Conservation (phyloP, 2,329 filamentous ascomycete species). For the Parastagonospora nodorum region DNA sequence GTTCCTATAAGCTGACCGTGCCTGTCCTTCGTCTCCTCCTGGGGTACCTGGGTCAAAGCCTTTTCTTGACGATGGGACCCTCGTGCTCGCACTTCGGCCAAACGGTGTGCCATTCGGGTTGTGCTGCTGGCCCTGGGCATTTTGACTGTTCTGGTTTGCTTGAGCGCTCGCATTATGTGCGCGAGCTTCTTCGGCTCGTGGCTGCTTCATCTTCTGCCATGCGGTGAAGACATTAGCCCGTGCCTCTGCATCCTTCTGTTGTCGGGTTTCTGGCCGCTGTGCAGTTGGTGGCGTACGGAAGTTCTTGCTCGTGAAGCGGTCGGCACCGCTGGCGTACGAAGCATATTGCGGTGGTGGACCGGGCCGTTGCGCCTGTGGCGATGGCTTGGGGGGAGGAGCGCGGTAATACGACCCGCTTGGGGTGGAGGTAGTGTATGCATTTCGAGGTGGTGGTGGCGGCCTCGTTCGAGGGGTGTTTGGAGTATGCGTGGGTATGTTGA, state of each 20-base stretch:
- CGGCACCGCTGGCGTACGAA: constrained; percentile 47
- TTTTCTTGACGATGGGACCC: constrained; percentile 57
- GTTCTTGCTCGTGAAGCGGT: constrained; percentile 50
- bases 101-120: constrained; percentile 47
- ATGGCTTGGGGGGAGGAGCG: constrained; percentile 33
- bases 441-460: constrained; percentile 51
- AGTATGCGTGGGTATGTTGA: constrained; percentile 42
- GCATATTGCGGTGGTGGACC: constrained; percentile 34
- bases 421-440: constrained; percentile 48
- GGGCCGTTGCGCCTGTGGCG: constrained; percentile 28
- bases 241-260: constrained; percentile 44
- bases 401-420: constrained; percentile 41
- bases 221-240: constrained; percentile 53
- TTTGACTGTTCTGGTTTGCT: constrained; percentile 6
- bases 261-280: constrained; percentile 34
- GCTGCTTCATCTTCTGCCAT: constrained; percentile 56
- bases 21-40: constrained; percentile 64
- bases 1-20: constrained; percentile 56
- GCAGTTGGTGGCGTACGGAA: constrained; percentile 47
- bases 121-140: constrained; percentile 14
- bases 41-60: constrained; percentile 64
- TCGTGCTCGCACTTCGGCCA: constrained; percentile 45
- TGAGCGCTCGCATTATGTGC: constrained; percentile 22
- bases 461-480: constrained; percentile 48
- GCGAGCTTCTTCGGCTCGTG: constrained; percentile 34